A percentile compares a stretch with the other conserved stretches of the same genome.
These are phyloP conservation scores for Penicillium glabrum DNA, from an alignment of 2,329 filamentous ascomycete genomes.

Conservation along the genomic window DNA sequence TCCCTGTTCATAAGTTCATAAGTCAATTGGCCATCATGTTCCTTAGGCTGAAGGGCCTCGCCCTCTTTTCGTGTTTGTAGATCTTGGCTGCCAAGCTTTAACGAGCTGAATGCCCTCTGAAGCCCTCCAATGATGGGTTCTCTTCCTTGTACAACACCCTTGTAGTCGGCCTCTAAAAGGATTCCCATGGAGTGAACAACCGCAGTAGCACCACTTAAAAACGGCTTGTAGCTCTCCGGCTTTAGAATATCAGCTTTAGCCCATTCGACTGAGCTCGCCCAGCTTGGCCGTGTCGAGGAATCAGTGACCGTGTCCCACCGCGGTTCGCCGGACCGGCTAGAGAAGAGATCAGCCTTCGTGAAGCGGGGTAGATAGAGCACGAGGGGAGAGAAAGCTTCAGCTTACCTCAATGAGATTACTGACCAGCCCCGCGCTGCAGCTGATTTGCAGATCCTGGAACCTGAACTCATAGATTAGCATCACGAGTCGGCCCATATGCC, in stretches of 20 bases:
- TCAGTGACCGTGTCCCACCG: constrained; percentile 79
- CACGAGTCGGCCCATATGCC: background rate
- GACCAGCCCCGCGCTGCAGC: constrained; percentile 85
- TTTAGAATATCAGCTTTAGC: constrained; percentile 83
- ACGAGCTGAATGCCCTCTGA: constrained; percentile 71
- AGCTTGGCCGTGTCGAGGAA: constrained; percentile 68
- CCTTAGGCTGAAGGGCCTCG: constrained; percentile 63
- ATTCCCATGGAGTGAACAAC: constrained; percentile 97
- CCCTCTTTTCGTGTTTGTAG: constrained; percentile 64
- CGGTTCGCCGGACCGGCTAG: constrained; percentile 84
- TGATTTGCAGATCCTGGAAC: constrained; percentile 83
- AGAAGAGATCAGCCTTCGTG: constrained; percentile 8
- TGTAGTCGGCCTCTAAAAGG: constrained; percentile 95
- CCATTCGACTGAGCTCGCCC: constrained; percentile 84
- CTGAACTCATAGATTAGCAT: constrained; percentile 36
- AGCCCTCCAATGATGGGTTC: constrained; percentile 81
- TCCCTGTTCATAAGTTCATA: constrained; percentile 99
- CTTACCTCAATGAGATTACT: constrained; percentile 84
- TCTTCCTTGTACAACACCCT: constrained; percentile 78
- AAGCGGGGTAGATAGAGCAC: background rate
- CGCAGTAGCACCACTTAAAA: constrained; percentile 74
- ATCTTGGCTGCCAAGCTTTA: constrained; percentile 64
- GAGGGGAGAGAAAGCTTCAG: background rate
- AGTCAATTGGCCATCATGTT: constrained; percentile 74
- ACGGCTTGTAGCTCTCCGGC: constrained; percentile 73